These are phyloP conservation scores for Pichia kudriavzevii DNA, from an alignment of 1,139 yeast genomes.

Conservation along the genomic window DNA sequence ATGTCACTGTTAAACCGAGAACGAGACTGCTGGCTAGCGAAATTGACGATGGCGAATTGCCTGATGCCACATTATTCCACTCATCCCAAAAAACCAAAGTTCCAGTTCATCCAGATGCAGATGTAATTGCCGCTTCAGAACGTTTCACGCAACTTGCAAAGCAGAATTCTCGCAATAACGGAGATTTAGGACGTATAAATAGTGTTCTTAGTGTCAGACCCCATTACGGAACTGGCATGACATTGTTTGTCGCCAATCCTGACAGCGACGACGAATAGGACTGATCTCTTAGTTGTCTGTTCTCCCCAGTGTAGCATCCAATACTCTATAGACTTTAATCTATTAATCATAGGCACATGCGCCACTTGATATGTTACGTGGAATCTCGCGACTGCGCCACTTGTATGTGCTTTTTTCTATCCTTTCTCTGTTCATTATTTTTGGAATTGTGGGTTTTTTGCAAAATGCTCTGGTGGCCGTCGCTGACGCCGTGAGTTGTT, in stretches of 20 bases:
- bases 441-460: too few relatives aligned
- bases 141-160: constrained; percentile 22
- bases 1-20: constrained; percentile 56
- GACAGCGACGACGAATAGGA: constrained; percentile 32
- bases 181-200: constrained; percentile 21
- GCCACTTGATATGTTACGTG: too few relatives aligned
- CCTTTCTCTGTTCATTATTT: too few relatives aligned
- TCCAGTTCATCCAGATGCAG: constrained; percentile 28
- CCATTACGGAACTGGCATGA: constrained; percentile 19
- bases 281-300: too few relatives aligned
- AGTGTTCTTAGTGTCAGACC: constrained; percentile 24
- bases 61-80: constrained; percentile 27
- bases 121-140: constrained; percentile 25
- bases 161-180: constrained; percentile 8
- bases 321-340: too few relatives aligned
- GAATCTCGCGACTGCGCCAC: too few relatives aligned
- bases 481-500: too few relatives aligned
- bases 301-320: too few relatives aligned
- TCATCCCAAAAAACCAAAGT: constrained; percentile 21
- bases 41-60: constrained; percentile 56
- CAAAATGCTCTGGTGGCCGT: too few relatives aligned
- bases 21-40: constrained; percentile 73
- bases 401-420: too few relatives aligned
- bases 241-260: constrained; percentile 65
- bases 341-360: too few relatives aligned